Conservation (phyloP, 352 stramenopile genomes). For the Pythium chondricola region DNA sequence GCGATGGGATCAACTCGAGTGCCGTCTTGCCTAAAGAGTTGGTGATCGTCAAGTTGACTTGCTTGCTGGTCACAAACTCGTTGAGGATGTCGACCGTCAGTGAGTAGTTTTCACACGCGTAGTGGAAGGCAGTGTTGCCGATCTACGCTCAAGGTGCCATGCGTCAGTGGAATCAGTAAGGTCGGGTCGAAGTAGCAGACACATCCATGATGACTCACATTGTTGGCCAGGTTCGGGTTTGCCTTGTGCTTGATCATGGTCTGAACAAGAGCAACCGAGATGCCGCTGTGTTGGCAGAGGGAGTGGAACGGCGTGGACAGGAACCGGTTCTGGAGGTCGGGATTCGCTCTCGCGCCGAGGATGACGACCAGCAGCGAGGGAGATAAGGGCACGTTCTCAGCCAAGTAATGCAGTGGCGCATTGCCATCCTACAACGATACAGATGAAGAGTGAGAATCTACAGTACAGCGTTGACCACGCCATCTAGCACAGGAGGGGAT, state of each 20-base stretch:
- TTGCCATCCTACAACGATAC: constrained; percentile 55
- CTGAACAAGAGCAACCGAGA: constrained; percentile 36
- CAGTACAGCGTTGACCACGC: too few relatives aligned
- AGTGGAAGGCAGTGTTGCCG: constrained; percentile 67
- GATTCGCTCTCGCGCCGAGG: constrained; percentile 33
- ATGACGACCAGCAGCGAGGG: constrained; percentile 32
- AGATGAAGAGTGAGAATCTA: neutral
- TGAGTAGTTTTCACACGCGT: constrained; percentile 59
- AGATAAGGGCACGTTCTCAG: constrained; percentile 39
- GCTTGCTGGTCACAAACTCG: constrained; percentile 48
- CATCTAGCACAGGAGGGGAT: too few relatives aligned
- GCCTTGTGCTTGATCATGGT: constrained; percentile 47
- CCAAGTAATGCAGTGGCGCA: constrained; percentile 51
- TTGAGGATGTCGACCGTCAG: constrained; percentile 53
- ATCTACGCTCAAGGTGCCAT: constrained; percentile 30
- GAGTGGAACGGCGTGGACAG: constrained; percentile 67
- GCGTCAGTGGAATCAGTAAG: too few relatives aligned
- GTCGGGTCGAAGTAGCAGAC: too few relatives aligned
- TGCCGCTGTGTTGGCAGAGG: constrained; percentile 54
- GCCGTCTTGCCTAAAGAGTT: constrained; percentile 68
- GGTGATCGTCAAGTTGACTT: constrained; percentile 53
- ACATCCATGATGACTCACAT: too few relatives aligned
- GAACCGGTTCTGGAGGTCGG: constrained; percentile 77
- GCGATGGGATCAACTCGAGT: constrained; percentile 46
- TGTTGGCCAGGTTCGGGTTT: constrained; percentile 73